Evolutionary conservation across 176 grass and related monocot genomes (phyloP), one percentile per base, ranked within the genome.

Genomic region (Aegilops longissima): DNA sequence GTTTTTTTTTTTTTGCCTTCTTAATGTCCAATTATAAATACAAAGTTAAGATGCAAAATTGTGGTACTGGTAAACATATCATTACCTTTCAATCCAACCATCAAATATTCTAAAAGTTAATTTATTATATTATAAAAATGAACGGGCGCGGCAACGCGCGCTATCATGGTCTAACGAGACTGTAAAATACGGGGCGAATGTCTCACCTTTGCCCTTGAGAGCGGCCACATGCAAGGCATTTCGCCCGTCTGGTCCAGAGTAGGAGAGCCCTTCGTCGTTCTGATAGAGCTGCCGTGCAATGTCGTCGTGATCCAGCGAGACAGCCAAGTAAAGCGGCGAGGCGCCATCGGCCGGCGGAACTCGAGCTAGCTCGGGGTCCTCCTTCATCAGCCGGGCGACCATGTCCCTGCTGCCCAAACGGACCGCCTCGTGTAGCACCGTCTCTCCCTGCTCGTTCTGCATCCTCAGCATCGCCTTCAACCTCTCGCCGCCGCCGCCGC

Each of bases 161-260:
- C n/a, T n/a, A n/a, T n/a, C n/a, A n/a, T n/a, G n/a, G n/a, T n/a
- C n/a, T n/a, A n/a, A n/a, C n/a, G 27, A 27, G 27, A 27, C 27
- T 27, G 27, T 27, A 27, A 27, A 27, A 27, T 27, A 27, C 27
- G 27, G 27, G 27, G 27, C 27, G 27, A 27, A 27, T 27, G 27
- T 27, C 39, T 56, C 45, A 86, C 75, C 84, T 78, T 79, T 49
- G 73, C 75, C 77, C 31, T 47, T 30, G 16, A 86, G 77, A 66
- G 67, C 84, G 9, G 75, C 84, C 10, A 44, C 84, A 80, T 86
- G 84, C 21, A 86, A 58, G 33, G 61, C 61, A 40, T 76, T 86
- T 59, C 78, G 73, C 14, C 84, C 84, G 42, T 68, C 84, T 1
- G 54, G 84, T 18, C 84, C 84, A 1, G 59, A 51, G 61, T 79